Base-by-base conservation (phyloP, 768 basidiomycete species). In the Boletales sp. region DNA sequence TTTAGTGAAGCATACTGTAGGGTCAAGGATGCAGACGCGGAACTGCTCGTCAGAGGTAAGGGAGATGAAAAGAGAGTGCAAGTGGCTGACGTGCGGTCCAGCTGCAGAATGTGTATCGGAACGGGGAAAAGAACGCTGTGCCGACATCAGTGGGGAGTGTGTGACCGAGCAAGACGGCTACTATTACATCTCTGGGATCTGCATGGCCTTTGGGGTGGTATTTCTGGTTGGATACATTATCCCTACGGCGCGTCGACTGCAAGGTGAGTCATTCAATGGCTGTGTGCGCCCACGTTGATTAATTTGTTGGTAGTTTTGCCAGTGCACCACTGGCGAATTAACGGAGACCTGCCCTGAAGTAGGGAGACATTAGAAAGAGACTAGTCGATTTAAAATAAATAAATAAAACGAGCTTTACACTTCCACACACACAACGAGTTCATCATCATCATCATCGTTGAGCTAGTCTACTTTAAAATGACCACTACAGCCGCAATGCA, bases 71-170 rank as follows among this genome's bases (percentile, higher is more conserved):
- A 44, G 17, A 14, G 8, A n/a, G 13, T 17, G 37, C 11, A 37
- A n/a, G 17, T 13, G 32, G 19, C 50, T 62, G 31, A 63, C 54
- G 53, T 42, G 44, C 25, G 17, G 45, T 50, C 28, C 57, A 92
- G 90, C 84, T 17, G 70, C 79, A 12, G 95, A 97, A 67, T 98
- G 96, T 68, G 87, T 94, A 33, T 91, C 93, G 5, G 95, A 98
- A 12, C 84, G 85, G 51, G 96, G 95, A 19, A 95, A 94, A 63
- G 73, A 78, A 8, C 69, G 75, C 6, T 98, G 96, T 68, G 73
- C 77, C 18, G 80, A 82, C 3, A 74, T 90, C 46, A 84, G 79
- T 11, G 96, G 96, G 1, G 69, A 74, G 36, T 99, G 96, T 67
- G 73, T 88, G 43, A 90, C 86, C 1, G 83, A 90, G 67, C 78